Percentiles rank a stretch among this genome's conserved stretches.
These are phyloP conservation scores for Starmerella apis DNA, from an alignment of 805 yeast genomes.

Conservation along the genomic window DNA sequence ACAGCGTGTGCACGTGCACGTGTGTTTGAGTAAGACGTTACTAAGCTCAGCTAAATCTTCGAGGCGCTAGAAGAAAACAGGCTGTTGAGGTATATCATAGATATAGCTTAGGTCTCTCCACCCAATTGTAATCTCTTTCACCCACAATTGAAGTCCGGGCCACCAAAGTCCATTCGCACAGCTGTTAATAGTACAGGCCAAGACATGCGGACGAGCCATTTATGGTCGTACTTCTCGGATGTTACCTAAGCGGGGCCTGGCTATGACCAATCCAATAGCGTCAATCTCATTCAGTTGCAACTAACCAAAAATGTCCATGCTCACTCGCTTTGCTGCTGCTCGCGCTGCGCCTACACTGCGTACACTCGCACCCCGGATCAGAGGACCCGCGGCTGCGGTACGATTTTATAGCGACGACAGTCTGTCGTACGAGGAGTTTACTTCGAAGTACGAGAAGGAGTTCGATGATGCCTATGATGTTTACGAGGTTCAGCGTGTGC, in stretches of 20 bases:
- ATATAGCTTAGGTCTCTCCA: too few species aligned
- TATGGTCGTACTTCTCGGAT: neutral
- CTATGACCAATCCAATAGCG: constrained; percentile 1
- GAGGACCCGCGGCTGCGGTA: constrained; percentile 12
- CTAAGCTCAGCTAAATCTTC: too few species aligned
- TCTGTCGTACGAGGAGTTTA: constrained; percentile 31
- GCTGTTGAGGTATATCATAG: too few species aligned
- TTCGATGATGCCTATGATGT: constrained; percentile 87
- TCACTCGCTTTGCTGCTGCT: constrained; percentile 17
- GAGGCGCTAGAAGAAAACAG: too few species aligned
- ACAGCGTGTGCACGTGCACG: too few species aligned
- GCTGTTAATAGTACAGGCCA: too few species aligned
- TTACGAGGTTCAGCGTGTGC: constrained; percentile 83
- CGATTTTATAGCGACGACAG: constrained; percentile 22
- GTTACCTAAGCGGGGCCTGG: neutral
- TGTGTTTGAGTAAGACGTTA: neutral
- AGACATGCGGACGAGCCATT: too few species aligned
- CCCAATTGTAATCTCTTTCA: too few species aligned
- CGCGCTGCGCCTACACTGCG: constrained; percentile 18
- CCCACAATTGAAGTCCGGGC: too few species aligned
- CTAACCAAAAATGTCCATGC: constrained; percentile 9
- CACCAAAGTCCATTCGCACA: too few species aligned
- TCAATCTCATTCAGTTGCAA: neutral
- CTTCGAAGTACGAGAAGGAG: constrained; percentile 73
- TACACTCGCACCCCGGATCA: constrained; percentile 6